phyloP scores from a whole-genome alignment of 805 yeast genomes.

The Candida cerambycidarum region DNA sequence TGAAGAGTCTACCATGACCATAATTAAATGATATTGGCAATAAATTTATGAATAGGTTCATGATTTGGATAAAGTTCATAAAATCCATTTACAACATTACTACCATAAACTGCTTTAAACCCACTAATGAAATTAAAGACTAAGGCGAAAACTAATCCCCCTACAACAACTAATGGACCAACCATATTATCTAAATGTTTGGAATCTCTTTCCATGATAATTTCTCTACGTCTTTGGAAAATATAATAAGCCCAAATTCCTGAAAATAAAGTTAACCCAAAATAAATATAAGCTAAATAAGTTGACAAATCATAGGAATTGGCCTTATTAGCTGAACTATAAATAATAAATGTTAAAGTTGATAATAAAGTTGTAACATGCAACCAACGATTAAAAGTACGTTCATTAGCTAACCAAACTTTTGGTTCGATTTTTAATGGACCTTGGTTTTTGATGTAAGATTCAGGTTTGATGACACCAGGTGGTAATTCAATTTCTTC shows the following conservation, averaged over 20 bases:
- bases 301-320: conserved; percentile 65
- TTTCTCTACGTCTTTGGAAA: conserved; percentile 66
- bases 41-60: conserved; percentile 33
- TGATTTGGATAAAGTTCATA: conserved; percentile 34
- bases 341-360: conserved; percentile 80
- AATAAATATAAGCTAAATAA: conserved; percentile 73
- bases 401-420: conserved; percentile 97
- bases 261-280: conserved; percentile 75
- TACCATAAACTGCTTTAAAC: conserved; percentile 23
- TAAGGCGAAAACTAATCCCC: conserved; percentile 66
- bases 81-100: conserved; percentile 26
- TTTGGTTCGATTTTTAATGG: conserved; percentile 95
- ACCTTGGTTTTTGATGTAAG: conserved; percentile 81
- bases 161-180: conserved; percentile 82
- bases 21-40: conserved; percentile 16
- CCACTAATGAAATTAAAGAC: conserved; percentile 72
- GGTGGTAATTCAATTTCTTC: conserved; percentile 79
- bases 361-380: conserved; percentile 84
- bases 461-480: conserved; percentile 82
- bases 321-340: conserved; percentile 69
- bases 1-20: too few relatives aligned
- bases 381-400: conserved; percentile 95
- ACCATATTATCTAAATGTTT: conserved; percentile 84
- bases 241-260: conserved; percentile 88
- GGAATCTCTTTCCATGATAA: conserved; percentile 80